Evolutionary conservation across 1,139 yeast species (phyloP), one percentile per base, ranked within the genome.

Genomic region (Zygoascus hellenicus): DNA sequence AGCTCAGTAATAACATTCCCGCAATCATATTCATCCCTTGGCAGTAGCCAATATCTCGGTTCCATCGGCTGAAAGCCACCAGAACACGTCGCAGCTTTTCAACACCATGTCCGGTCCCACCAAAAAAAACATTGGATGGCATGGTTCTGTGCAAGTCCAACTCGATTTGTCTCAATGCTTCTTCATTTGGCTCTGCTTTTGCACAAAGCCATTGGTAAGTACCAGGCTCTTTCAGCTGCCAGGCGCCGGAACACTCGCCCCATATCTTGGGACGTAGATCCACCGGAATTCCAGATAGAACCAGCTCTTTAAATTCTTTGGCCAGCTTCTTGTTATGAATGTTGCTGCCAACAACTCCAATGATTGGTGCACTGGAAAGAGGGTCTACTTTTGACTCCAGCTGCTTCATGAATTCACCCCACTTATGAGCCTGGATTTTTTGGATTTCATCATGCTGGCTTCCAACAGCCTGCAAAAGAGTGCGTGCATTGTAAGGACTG

Each of bases 11-110:
- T 7, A 79, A 57, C 43, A 75, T 76, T 0, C 81, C 84, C 3
- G 76, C 75, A 26, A 79, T 74, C 54, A 78, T 74, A 55, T 79
- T 79, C 84, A 79, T 78, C 0, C 84, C 84, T 56, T 79, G 84
- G 48, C 79, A 76, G 56, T 79, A 79, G 0, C 84, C 83, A 38
- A 78, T 68, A 1, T 67, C 68, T 0, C 78, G 74, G 49, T 71
- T 70, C 52, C 74, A 71, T 6, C 73, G 66, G n/a, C 75, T 73
- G 57, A 74, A 78, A 0, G 83, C 82, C 42, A 74, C 70, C 39
- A 79, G 63, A 2, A 79, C 73, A 11, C 77, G 64, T 40, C 76
- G 68, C 33, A 79, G 60, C 49, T 74, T 75, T 43, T 64, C 67
- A 37, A 73, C 72, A 17, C 80, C 80, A 0, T 81, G 80, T 0